Base-by-base conservation (phyloP, 495 filamentous ascomycete genomes). In the Annulohypoxylon nitens region DNA sequence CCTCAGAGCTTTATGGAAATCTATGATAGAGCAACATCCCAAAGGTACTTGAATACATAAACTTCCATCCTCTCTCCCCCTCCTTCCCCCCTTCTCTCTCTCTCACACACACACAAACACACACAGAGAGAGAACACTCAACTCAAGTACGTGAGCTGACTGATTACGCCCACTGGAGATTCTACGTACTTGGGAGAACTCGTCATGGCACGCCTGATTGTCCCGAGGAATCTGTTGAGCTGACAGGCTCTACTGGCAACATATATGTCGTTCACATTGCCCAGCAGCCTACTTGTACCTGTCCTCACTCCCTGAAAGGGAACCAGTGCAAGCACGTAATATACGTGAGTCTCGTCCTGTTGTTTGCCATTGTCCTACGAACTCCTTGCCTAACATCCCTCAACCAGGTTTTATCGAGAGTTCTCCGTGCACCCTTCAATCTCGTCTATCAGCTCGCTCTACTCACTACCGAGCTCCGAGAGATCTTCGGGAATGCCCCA, bases 361-460 rank as follows among this genome's bases (percentile, higher is more conserved):
- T 20, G 7, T 18, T 11, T 6, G n/a, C 18, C 8, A 7, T 43
- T 26, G 26, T 26, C 12, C 6, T 12, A 26, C 7, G n/a, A 59
- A 4, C 39, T 37, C 6, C 11, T 3, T 4, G 5, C 3, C 76
- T 63, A 51, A 66, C 18, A 0, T 9, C 34, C 6, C 4, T 30
- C 36, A 14, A 77, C 18, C 73, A 88, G 86, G 89, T 92, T 47
- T 81, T 94, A 45, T 81, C 87, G 7, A 86, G 88, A 14, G 90
- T 90, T 11, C 85, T 94, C 47, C 91, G 88, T 72, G 91, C 88
- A 3, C 88, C 87, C 2, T 75, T 73, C 18, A 75, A 92, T 39
- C 83, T 92, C 7, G 85, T 90, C 41, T 96, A 95, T 71, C 93
- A 97, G 78, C 85, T 93, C 4, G 92, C 91, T 0, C 87, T 95